Base-by-base conservation (phyloP, 2,329 filamentous ascomycete species). In the Neonectria punicea region DNA sequence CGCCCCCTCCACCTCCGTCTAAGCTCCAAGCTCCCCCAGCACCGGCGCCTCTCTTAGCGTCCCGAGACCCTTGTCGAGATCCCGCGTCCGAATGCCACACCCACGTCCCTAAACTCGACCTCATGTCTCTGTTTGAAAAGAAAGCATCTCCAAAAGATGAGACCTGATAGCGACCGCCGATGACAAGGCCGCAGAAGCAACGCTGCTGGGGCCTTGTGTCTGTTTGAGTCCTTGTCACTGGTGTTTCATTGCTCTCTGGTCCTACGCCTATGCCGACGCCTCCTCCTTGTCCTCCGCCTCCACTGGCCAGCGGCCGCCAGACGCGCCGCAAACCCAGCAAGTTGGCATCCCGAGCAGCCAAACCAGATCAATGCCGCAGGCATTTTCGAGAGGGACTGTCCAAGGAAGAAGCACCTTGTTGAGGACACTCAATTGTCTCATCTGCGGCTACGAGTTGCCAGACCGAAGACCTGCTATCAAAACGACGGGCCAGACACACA, bases 51-150 rank as follows among this genome's bases (percentile, higher is more conserved):
- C 62, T 74, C 64, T 74, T 73, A 74, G 72, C 72, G 72, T 67
- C 59, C 39, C 44, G 62, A 65, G 47, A 74, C 72, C 72, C 72
- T 74, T 74, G 72, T 74, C 70, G 36, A 70, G 69, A 72, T 74
- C 72, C 71, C 72, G 72, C 71, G 57, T 70, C 70, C 46, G 67
- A 74, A 74, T 74, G 72, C 69, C 72, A 74, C 72, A 74, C 72
- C 72, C 70, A 73, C 64, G 65, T 73, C 65, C 66, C 64, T 71
- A 74, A 74, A 71, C 61, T 73, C 61, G 65, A 74, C 72, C 59
- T 74, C 72, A 73, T 44, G 50, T 69, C 69, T 71, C 63, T 16
- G 53, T 70, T 65, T 53, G 55, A 65, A 65, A 66, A 58, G 61
- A 68, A 61, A 58, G 47, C 53, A 73, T 66, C 51, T 58, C 57